Conservation (phyloP, 2,329 filamentous ascomycete species). For the Simplicillium aogashimaense region DNA sequence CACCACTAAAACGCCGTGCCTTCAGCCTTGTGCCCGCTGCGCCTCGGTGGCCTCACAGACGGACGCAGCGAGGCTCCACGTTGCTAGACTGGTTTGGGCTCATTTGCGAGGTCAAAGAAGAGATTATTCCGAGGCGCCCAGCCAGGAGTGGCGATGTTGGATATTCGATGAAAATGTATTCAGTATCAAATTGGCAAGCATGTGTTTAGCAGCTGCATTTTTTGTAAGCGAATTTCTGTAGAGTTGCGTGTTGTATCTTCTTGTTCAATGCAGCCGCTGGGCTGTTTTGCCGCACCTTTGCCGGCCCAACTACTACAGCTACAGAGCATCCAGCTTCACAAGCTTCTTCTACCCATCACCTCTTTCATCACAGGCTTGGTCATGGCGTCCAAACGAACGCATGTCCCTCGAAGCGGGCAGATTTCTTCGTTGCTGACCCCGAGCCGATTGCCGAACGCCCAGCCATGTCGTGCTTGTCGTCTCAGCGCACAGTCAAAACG, state of each 20-base stretch:
- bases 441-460: not conserved
- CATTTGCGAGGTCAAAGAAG: too few relatives aligned
- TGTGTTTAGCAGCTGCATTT: too few relatives aligned
- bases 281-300: slow-evolving; percentile 5
- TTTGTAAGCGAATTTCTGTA: too few relatives aligned
- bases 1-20: too few relatives aligned
- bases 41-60: too few relatives aligned
- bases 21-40: too few relatives aligned
- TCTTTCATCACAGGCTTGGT: not conserved
- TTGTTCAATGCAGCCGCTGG: not conserved
- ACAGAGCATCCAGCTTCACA: slow-evolving; percentile 1
- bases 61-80: too few relatives aligned
- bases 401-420: slow-evolving; percentile 1
- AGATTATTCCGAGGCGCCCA: too few relatives aligned
- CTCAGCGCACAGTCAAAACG: not conserved
- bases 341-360: not conserved
- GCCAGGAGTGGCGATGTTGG: too few relatives aligned
- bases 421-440: not conserved
- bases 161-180: too few relatives aligned
- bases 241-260: not conserved
- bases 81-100: too few relatives aligned
- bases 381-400: slow-evolving; percentile 5
- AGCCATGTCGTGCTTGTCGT: slow-evolving; percentile 5
- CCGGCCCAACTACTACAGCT: not conserved
- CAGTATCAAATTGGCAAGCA: too few relatives aligned